Evolutionary conservation across 2,329 filamentous ascomycete species (phyloP), one percentile per base, ranked within the genome.

Genomic region (Xylariales sp.): DNA sequence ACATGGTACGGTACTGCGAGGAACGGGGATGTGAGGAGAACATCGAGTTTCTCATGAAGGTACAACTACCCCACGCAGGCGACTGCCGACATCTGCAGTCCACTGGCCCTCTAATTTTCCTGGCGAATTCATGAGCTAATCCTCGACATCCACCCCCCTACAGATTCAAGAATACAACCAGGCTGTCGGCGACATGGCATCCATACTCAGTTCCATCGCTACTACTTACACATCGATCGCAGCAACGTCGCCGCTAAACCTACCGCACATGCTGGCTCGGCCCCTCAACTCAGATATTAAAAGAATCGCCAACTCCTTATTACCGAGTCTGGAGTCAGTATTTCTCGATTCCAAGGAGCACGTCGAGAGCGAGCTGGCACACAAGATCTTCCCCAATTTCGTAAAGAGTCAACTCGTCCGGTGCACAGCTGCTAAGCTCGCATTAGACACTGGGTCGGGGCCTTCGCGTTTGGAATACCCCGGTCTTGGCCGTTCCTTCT

Each of bases 401-500:
- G 70, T 76, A 16, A 70, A 68, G 37, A 62, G 70, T 38, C 73
- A 76, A 48, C 56, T 77, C 37, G 67, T 65, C 1, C 52, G 65
- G 20, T 67, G 65, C 35, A 69, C 70, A 5, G 61, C 62, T 4
- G 54, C 60, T 25, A 67, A 72, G 1, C 52, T 57, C 8, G 41
- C 44, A 10, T 44, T 36, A 19, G 43, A 42, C 18, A 41, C 46
- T 6, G 23, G 55, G 2, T 44, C 47, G 1, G 54, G 56, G 15
- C 53, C 57, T 2, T 54, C 56, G 5, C 50, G 61, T 35, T 29
- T 41, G 17, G 59, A 52, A 41, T 80, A 71, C 37, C 68, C 69
- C 3, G 78, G 78, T 1, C 62, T 82, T 0, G 76, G 74, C 7
- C 67, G 75, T 33, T 74, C 75, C 16, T 81, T 81, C 45, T 76